A percentile compares a stretch with the other conserved stretches of the same genome.
Evolutionary conservation across 495 filamentous ascomycete genomes (phyloP).

Genomic region (Neurospora sp.): DNA sequence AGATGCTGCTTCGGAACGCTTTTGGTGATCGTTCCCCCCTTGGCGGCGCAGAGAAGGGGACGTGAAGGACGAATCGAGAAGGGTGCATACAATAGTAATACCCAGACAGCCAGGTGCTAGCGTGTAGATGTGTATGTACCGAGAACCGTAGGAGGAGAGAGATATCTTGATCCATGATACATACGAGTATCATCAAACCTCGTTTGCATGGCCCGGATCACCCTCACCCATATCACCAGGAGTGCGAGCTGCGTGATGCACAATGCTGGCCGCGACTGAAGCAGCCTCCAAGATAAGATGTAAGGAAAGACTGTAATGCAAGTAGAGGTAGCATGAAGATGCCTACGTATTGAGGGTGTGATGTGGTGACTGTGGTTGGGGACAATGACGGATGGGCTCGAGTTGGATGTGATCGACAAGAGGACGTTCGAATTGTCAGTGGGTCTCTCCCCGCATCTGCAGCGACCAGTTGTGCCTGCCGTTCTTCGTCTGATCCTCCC

Average conservation of each 20-base stretch:
- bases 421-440: neutral
- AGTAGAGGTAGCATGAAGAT: neutral
- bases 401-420: neutral
- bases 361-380: neutral
- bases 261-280: neutral
- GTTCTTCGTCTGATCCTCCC: neutral
- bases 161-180: neutral
- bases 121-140: neutral
- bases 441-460: neutral
- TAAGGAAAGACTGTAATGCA: neutral
- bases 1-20: too few relatives aligned
- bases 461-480: neutral
- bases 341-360: neutral
- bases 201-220: neutral
- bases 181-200: neutral
- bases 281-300: neutral
- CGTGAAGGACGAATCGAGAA: neutral
- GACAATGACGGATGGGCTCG: neutral
- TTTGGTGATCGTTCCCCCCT: neutral
- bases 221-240: neutral
- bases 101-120: neutral
- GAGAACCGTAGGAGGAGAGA: neutral
- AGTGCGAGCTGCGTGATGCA: neutral
- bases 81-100: neutral
- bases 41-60: neutral